phyloP scores from a whole-genome alignment of 106 monocot genomes.

The Dioscorea alata region DNA sequence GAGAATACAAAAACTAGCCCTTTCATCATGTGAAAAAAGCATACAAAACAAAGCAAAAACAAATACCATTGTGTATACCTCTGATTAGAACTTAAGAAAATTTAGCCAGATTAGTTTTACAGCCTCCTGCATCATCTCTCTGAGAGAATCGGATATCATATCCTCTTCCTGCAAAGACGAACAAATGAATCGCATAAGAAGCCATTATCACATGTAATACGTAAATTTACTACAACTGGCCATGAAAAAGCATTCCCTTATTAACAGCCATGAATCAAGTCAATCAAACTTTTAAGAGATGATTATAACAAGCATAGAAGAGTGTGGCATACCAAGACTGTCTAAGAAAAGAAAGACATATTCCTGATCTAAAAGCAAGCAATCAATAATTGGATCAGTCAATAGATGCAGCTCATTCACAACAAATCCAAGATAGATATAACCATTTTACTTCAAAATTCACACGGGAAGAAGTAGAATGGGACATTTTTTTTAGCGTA shows the following conservation, averaged over 20 bases:
- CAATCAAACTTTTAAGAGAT: too few relatives aligned
- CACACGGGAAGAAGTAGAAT: background rate
- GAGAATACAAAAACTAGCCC: too few relatives aligned
- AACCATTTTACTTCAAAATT: background rate
- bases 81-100: too few relatives aligned
- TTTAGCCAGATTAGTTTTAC: slow-evolving; percentile 14
- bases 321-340: background rate
- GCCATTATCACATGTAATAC: background rate
- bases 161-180: slow-evolving; percentile 24
- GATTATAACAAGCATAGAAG: background rate
- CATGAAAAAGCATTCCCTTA: too few relatives aligned
- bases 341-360: background rate
- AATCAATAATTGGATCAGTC: background rate
- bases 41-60: too few relatives aligned
- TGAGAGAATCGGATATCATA: slow-evolving; percentile 5
- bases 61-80: too few relatives aligned
- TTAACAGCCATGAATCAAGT: too few relatives aligned
- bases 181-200: background rate
- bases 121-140: slow-evolving; percentile 30
- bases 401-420: background rate
- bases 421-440: background rate
- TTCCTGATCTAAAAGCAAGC: background rate
- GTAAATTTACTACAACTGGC: background rate
- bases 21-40: too few relatives aligned
- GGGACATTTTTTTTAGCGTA: background rate